These are phyloP conservation scores for Chlamydomonas applanata DNA, from an alignment of 139 green algal genomes.

Conservation along the genomic window DNA sequence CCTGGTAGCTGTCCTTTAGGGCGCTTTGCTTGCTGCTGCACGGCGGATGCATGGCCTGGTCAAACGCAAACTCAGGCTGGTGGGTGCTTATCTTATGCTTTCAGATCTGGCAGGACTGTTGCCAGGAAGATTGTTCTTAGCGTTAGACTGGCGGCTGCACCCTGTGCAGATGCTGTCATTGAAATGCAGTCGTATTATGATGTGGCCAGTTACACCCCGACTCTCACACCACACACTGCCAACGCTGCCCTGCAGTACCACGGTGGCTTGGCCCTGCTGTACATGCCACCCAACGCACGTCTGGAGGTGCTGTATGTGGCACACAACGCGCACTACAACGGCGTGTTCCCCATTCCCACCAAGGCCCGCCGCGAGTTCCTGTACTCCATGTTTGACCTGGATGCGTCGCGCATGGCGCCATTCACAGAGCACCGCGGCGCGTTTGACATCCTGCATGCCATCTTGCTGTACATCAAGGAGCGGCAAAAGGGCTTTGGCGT, in stretches of 20 bases:
- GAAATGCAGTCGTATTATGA: too few species aligned
- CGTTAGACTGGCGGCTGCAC: too few species aligned
- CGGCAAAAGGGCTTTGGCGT: constrained; percentile 33
- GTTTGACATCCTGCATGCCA: constrained; percentile 39
- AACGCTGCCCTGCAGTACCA: constrained; percentile 24
- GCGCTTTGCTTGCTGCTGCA: too few species aligned
- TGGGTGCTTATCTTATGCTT: too few species aligned
- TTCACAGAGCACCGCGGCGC: constrained; percentile 38
- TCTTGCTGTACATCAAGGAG: constrained; percentile 27
- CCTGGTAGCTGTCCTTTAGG: too few species aligned
- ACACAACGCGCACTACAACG: constrained; percentile 48
- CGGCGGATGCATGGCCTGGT: too few species aligned
- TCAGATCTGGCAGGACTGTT: too few species aligned
- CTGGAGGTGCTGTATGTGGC: constrained; percentile 28
- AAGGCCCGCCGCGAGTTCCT: constrained; percentile 25
- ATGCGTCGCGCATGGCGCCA: constrained; percentile 12
- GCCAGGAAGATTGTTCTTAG: too few species aligned
- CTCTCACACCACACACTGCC: too few species aligned
- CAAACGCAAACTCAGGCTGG: too few species aligned
- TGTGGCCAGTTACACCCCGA: too few species aligned
- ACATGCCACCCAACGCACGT: constrained; percentile 16
- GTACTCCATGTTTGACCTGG: constrained; percentile 32
- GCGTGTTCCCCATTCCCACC: constrained; percentile 31
- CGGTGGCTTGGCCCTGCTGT: constrained; percentile 28
- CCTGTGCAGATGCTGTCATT: too few species aligned